Percentiles rank a stretch among this genome's conserved stretches.
These are phyloP conservation scores for Aphanoascus verrucosus DNA, from an alignment of 2,329 filamentous ascomycete species.

Conservation along the genomic window DNA sequence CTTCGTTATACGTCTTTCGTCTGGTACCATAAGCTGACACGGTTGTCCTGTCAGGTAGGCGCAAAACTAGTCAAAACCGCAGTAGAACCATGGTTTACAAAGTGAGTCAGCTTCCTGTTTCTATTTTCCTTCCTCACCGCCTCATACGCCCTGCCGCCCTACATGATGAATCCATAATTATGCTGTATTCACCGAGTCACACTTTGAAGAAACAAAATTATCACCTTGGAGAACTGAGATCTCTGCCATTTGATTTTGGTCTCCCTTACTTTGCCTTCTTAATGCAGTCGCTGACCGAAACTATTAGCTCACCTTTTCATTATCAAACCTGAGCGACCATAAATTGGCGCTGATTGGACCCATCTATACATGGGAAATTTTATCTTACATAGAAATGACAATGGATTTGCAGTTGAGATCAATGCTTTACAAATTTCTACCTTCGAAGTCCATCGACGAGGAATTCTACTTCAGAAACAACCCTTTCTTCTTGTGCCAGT, in stretches of 20 bases:
- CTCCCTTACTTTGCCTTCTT: too few species aligned
- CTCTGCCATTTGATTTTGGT: neutral
- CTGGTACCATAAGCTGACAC: neutral
- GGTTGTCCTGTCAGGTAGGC: neutral
- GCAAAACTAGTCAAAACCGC: neutral
- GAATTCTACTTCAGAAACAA: constrained; percentile 24
- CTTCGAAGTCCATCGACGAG: too few species aligned
- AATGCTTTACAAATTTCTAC: neutral
- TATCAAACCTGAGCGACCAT: too few species aligned
- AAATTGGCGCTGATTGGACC: too few species aligned
- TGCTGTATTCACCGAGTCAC: constrained; percentile 54
- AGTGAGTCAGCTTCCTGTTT: constrained; percentile 11
- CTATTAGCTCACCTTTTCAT: too few species aligned
- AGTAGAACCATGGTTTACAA: neutral
- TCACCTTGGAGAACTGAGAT: constrained; percentile 58
- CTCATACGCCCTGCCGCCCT: neutral
- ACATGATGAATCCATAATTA: constrained; percentile 50
- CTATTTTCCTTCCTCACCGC: constrained; percentile 11
- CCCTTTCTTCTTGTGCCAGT: constrained; percentile 38
- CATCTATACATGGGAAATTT: too few species aligned
- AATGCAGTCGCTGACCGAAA: too few species aligned
- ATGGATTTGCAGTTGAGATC: neutral
- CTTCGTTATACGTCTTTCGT: neutral
- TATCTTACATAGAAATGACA: too few species aligned
- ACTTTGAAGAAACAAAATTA: constrained; percentile 48